Percentiles rank a stretch among this genome's conserved stretches.
Evolutionary conservation across 805 yeast species (phyloP).

Genomic region (Suhomyces kilbournensis): DNA sequence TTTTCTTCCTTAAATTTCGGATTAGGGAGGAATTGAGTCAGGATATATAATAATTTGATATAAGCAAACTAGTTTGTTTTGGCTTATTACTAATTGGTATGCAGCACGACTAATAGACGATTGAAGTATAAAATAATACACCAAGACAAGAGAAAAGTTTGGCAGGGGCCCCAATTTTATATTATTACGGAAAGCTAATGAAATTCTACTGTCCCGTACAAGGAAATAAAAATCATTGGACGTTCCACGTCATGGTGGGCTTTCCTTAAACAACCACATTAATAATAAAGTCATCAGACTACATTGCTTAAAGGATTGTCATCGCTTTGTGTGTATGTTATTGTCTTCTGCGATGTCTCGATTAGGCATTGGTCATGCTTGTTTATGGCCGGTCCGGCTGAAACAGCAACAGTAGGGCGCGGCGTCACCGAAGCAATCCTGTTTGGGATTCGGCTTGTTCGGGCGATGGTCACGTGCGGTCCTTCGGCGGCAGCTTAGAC

Average conservation of each 20-base stretch:
- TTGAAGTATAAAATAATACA: neutral
- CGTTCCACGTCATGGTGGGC: neutral
- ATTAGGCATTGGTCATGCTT: conserved; percentile 19
- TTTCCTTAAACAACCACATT: conserved; percentile 1
- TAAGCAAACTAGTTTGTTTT: neutral
- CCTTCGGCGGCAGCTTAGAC: neutral
- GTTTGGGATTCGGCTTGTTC: conserved; percentile 16
- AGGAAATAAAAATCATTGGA: neutral
- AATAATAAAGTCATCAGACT: conserved; percentile 3
- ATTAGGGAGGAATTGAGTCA: neutral
- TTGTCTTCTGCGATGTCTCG: conserved; percentile 5
- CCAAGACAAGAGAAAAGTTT: neutral
- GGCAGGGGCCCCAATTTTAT: conserved; percentile 1
- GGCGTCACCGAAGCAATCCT: conserved; percentile 1
- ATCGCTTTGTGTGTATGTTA: conserved; percentile 1
- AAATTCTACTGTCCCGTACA: neutral
- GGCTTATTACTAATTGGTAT: neutral
- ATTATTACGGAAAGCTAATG: conserved; percentile 3
- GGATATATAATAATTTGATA: conserved; percentile 3
- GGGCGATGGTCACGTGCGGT: conserved; percentile 9
- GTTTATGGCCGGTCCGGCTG: conserved; percentile 9
- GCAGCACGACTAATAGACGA: neutral
- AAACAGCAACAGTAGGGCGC: conserved; percentile 5
- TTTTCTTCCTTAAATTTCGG: neutral
- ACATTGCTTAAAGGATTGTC: conserved; percentile 2